Evolutionary conservation across 306 rosid genomes (phyloP).

Genomic region (Casuarina equisetifolia): DNA sequence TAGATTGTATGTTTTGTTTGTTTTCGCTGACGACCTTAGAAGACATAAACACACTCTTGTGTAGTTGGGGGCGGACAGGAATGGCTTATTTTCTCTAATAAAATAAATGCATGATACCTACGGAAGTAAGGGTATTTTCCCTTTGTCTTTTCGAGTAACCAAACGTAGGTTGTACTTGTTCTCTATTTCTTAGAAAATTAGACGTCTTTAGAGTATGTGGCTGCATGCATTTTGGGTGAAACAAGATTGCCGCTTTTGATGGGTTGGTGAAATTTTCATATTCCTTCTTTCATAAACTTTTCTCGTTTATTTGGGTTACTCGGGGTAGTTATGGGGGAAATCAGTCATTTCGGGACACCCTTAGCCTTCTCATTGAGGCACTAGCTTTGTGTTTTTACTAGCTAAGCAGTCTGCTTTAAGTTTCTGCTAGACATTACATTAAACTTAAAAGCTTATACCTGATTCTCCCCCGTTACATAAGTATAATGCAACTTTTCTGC

Average conservation of each 20-base stretch:
- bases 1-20: not conserved
- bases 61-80: not conserved
- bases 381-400: not conserved
- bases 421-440: not conserved
- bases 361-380: not conserved
- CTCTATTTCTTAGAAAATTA: not conserved
- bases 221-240: constrained; percentile 5
- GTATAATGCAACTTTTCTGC: not conserved
- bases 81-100: not conserved
- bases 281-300: not conserved
- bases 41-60: not conserved
- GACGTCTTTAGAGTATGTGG: not conserved
- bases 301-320: not conserved
- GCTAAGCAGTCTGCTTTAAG: not conserved
- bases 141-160: constrained; percentile 10
- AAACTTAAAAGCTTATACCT: not conserved
- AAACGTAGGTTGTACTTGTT: constrained; percentile 1
- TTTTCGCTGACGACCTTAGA: not conserved
- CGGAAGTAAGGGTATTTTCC: not conserved
- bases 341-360: not conserved
- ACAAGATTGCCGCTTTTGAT: constrained; percentile 13
- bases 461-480: not conserved
- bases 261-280: not conserved
- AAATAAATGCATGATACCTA: constrained; percentile 1
- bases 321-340: not conserved